Conservation (phyloP, 2,329 filamentous ascomycete genomes). For the Xylariaceae sp. region DNA sequence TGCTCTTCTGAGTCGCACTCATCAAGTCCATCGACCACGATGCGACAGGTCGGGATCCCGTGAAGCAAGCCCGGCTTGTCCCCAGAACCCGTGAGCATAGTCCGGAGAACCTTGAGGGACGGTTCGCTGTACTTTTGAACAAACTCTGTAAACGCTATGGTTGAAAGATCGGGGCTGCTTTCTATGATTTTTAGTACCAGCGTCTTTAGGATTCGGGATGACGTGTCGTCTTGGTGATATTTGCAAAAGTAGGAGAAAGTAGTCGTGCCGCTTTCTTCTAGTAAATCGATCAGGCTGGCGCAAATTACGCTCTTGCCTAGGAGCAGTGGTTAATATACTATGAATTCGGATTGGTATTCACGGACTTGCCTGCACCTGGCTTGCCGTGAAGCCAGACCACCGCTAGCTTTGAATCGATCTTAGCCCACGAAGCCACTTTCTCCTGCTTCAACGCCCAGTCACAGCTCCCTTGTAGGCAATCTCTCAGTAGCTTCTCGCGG, state of each 20-base stretch:
- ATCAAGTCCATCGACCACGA: conserved; percentile 13
- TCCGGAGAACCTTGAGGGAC: conserved; percentile 2
- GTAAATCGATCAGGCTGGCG: not conserved
- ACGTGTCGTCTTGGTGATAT: conserved; percentile 9
- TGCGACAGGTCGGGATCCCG: conserved; percentile 6
- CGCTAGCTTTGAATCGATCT: not conserved
- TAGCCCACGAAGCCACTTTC: conserved; percentile 5
- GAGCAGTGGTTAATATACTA: not conserved
- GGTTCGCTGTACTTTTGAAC: conserved; percentile 9
- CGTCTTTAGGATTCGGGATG: conserved; percentile 7
- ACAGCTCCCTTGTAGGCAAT: conserved; percentile 4
- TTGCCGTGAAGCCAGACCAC: conserved; percentile 13
- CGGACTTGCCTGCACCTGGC: conserved; percentile 10
- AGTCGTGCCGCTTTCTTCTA: not conserved
- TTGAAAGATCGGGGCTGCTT: not conserved
- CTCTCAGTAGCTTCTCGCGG: conserved; percentile 11
- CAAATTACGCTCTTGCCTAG: conserved; percentile 13
- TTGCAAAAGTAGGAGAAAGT: conserved; percentile 16
- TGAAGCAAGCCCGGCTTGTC: conserved; percentile 4
- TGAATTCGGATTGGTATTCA: not conserved
- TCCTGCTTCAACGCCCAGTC: conserved; percentile 10
- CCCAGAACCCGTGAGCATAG: conserved; percentile 6
- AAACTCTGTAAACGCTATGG: conserved; percentile 7
- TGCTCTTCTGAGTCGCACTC: conserved; percentile 6
- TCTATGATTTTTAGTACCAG: conserved; percentile 3